These are phyloP conservation scores for Hylodesmum podocarpum DNA, from an alignment of 306 rosid genomes.

Conservation along the genomic window DNA sequence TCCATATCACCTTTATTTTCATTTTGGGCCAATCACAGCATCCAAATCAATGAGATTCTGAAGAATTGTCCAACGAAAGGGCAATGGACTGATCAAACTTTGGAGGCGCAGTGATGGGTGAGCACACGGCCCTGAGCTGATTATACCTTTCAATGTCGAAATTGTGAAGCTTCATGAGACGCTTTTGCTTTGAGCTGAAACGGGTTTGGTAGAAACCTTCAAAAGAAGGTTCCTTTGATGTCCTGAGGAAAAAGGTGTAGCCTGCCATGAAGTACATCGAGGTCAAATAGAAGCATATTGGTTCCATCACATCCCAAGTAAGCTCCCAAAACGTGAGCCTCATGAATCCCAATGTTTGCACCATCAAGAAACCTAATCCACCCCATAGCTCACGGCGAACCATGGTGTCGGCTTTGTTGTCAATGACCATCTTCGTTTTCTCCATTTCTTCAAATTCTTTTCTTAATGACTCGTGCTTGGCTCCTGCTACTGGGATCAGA, in stretches of 20 bases:
- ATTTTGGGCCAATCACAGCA: neutral
- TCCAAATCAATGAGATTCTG: slow-evolving; percentile 7
- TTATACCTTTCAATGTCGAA: slow-evolving; percentile 58
- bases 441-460: slow-evolving; percentile 67
- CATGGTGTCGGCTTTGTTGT: slow-evolving; percentile 43
- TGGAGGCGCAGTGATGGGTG: slow-evolving; percentile 1
- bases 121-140: slow-evolving; percentile 48
- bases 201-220: slow-evolving; percentile 69
- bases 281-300: slow-evolving; percentile 76
- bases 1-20: neutral
- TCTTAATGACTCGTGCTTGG: slow-evolving; percentile 27
- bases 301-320: slow-evolving; percentile 93
- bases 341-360: slow-evolving; percentile 65
- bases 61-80: neutral
- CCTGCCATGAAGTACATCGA: slow-evolving; percentile 72
- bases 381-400: slow-evolving; percentile 71
- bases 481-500: slow-evolving; percentile 40
- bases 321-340: slow-evolving; percentile 96
- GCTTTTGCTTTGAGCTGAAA: slow-evolving; percentile 60
- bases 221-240: slow-evolving; percentile 72
- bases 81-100: slow-evolving; percentile 1
- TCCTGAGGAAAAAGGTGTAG: slow-evolving; percentile 69
- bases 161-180: slow-evolving; percentile 54
- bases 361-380: slow-evolving; percentile 55
- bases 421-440: slow-evolving; percentile 49